Evolutionary conservation across 2,329 filamentous ascomycete genomes (phyloP).

Genomic region (Diaporthe sp.): DNA sequence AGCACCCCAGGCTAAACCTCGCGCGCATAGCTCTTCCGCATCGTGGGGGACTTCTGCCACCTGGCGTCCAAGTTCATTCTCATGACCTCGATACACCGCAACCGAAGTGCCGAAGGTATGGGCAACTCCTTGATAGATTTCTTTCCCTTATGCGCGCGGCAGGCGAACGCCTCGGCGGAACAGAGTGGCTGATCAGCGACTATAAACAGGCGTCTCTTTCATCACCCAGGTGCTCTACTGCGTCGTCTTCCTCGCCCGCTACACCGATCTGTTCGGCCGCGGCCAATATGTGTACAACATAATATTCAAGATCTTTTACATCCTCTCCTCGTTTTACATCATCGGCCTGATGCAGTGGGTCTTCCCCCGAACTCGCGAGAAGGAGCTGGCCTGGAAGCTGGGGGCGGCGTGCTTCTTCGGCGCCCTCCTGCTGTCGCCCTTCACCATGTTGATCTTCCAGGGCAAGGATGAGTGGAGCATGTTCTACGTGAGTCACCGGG

Average conservation of each 20-base stretch:
- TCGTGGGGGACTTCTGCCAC: conserved; percentile 88
- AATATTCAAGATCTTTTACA: conserved; percentile 91
- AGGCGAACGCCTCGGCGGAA: neutral
- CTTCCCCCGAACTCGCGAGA: conserved; percentile 88
- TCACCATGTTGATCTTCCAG: conserved; percentile 79
- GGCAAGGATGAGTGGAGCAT: conserved; percentile 61
- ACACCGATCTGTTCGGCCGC: conserved; percentile 81
- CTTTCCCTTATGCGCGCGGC: neutral
- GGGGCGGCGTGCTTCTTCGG: conserved; percentile 78
- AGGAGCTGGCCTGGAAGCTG: conserved; percentile 94
- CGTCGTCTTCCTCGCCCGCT: conserved; percentile 87
- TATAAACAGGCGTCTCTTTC: conserved; percentile 82
- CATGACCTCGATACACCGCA: conserved; percentile 90
- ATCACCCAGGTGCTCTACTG: conserved; percentile 92
- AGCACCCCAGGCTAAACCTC: conserved; percentile 9
- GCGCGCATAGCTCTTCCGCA: conserved; percentile 72
- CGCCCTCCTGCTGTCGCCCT: conserved; percentile 77
- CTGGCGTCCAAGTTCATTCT: conserved; percentile 89
- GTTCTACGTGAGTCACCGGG: conserved; percentile 59
- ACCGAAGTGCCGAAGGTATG: conserved; percentile 85
- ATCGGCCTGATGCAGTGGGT: conserved; percentile 89
- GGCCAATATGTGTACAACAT: conserved; percentile 76
- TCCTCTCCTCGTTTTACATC: conserved; percentile 86
- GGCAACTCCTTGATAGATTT: conserved; percentile 13
- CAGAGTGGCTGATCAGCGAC: conserved; percentile 41